Evolutionary conservation across 2,329 filamentous ascomycete species (phyloP).

Genomic region (Corniculantispora saksenae): DNA sequence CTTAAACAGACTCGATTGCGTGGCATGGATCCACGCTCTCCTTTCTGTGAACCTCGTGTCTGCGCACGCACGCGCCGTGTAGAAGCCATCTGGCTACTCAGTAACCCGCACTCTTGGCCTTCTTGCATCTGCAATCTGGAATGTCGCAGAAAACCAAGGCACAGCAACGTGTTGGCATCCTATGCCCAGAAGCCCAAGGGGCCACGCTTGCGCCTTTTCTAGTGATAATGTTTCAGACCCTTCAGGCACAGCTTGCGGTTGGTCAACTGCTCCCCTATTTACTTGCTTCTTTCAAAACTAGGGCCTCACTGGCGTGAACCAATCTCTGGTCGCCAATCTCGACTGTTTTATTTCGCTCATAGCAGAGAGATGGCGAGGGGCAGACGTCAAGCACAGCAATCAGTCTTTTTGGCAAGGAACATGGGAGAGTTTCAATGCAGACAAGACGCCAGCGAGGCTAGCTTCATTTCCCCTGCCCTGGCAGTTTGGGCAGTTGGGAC

Average conservation of each 20-base stretch:
- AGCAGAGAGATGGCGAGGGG: background rate
- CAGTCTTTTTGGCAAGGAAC: background rate
- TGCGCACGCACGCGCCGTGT: background rate
- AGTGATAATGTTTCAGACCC: slow-evolving; percentile 7
- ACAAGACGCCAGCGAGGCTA: background rate
- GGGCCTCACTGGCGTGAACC: background rate
- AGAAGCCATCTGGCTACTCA: background rate
- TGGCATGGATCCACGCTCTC: background rate
- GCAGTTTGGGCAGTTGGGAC: background rate
- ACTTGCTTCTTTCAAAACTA: background rate
- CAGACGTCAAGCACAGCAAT: background rate
- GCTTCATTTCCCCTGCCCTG: slow-evolving; percentile 11
- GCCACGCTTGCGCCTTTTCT: background rate
- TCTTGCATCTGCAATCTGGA: background rate
- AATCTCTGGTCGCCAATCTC: slow-evolving; percentile 6
- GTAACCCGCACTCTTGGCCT: background rate
- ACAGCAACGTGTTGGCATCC: background rate
- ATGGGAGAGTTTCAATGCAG: background rate
- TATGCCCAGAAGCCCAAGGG: background rate
- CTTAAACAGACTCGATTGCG: slow-evolving; percentile 4
- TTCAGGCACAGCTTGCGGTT: slow-evolving; percentile 5
- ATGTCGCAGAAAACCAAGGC: slow-evolving; percentile 3
- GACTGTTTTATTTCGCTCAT: background rate
- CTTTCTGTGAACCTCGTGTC: background rate
- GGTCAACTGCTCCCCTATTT: background rate